Evolutionary conservation across 2,329 filamentous ascomycete genomes (phyloP), one percentile per base, ranked within the genome.

Genomic region (Tolypocladium album): DNA sequence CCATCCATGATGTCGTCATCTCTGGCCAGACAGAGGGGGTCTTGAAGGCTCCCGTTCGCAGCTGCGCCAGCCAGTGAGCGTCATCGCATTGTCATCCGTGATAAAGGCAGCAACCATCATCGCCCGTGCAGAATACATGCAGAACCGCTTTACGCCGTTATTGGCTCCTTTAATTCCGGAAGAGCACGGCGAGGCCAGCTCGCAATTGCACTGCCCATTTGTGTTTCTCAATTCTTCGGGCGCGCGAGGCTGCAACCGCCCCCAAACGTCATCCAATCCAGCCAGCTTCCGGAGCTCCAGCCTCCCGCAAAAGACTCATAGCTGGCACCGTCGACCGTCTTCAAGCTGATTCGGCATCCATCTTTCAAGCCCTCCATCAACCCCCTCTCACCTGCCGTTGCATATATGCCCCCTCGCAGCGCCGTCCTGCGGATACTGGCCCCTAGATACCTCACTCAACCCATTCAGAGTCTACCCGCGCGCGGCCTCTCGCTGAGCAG

Each of bases 401-500:
- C 31, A 36, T 36, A 15, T 9, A 55, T 55, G 50, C 31, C 31
- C 17, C 50, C 50, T 22, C 50, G 31, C 20, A 36, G 27, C 47
- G 20, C 15, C 27, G 4, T 13, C 31, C 50, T 38, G 20, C 50
- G 50, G 36, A 4, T 22, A 4, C 50, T 55, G 12, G 50, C 20
- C 20, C 31, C 20, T 31, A 38, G 31, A 38, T 34, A 34, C 50
- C 31, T 55, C 50, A 15, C 20, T 12, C 31, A 38, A 22, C 20
- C 50, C 2, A 11, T 55, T 38, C 50, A 22, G 20, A 53, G 20
- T 17, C 50, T n/a, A 2, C 50, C 50, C 1, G 13, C 57, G 12
- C 61, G 59, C 36, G 20, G 34, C 6, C 70, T 72, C 59, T 68
- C 69, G 17, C 66, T 69, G 4, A 66, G 68, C 56, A 40, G 60